Evolutionary conservation across 2,329 filamentous ascomycete species (phyloP).

Genomic region (Arachnopeziza araneosa): DNA sequence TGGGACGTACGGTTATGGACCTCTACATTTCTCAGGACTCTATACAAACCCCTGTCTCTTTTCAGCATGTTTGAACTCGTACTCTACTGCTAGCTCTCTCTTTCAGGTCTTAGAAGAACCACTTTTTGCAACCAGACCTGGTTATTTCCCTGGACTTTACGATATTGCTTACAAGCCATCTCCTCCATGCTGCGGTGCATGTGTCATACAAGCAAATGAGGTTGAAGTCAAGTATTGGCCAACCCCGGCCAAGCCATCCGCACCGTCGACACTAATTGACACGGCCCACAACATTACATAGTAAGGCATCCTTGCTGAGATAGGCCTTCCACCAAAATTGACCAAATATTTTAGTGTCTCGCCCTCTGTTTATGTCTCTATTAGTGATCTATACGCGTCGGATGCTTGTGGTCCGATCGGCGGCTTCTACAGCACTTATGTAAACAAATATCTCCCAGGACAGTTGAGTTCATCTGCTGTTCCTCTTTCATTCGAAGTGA

Average conservation of each 20-base stretch:
- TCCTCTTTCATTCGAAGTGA: neutral
- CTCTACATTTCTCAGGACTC: neutral
- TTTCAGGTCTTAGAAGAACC: neutral
- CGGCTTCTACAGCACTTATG: neutral
- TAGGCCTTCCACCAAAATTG: neutral
- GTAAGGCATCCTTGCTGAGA: neutral
- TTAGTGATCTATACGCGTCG: neutral
- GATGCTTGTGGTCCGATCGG: neutral
- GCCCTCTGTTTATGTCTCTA: neutral
- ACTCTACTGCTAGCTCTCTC: neutral
- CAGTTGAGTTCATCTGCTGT: neutral
- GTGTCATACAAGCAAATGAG: neutral
- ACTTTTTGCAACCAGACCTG: neutral
- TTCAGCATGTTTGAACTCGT: neutral
- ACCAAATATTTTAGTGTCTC: neutral
- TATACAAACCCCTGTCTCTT: slow-evolving; percentile 1
- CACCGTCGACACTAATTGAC: neutral
- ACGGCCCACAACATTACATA: neutral
- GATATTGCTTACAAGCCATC: neutral
- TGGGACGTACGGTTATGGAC: neutral
- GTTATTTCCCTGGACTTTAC: neutral
- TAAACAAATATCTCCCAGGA: neutral
- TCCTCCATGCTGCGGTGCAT: slow-evolving; percentile 2
- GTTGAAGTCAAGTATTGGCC: slow-evolving; percentile 3
- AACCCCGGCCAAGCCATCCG: neutral